A percentile compares a stretch with the other conserved stretches of the same genome.
Evolutionary conservation across 176 grass and related monocot species (phyloP).

Genomic region (Zea luxurians): DNA sequence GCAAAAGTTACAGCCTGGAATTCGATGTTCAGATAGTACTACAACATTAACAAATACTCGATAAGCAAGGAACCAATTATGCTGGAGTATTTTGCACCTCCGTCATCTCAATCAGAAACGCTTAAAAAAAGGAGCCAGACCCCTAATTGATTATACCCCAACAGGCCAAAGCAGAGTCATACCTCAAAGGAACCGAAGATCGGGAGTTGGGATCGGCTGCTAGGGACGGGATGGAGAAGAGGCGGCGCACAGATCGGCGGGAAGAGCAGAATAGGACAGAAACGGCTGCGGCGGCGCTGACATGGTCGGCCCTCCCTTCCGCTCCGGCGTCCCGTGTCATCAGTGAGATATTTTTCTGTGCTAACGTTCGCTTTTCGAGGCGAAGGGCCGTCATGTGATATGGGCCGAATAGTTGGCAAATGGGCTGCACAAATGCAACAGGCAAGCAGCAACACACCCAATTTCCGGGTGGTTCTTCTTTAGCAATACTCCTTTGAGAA

Average conservation of each 20-base stretch:
- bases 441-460: not conserved
- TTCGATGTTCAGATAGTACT: not conserved
- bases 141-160: not conserved
- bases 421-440: not conserved
- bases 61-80: not conserved
- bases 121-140: not conserved
- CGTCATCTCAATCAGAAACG: not conserved
- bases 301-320: not conserved
- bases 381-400: not conserved
- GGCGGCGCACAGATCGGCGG: not conserved
- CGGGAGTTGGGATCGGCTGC: not conserved
- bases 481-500: too few species aligned
- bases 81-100: not conserved
- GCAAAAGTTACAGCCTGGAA: not conserved
- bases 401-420: not conserved
- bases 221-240: not conserved
- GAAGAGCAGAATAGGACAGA: not conserved
- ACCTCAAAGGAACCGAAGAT: not conserved
- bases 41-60: not conserved
- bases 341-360: not conserved
- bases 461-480: not conserved
- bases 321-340: not conserved
- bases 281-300: not conserved
- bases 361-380: not conserved
- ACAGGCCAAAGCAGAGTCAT: not conserved